Conservation (phyloP, 2,329 filamentous ascomycete species). For the Neonectria ditissima region DNA sequence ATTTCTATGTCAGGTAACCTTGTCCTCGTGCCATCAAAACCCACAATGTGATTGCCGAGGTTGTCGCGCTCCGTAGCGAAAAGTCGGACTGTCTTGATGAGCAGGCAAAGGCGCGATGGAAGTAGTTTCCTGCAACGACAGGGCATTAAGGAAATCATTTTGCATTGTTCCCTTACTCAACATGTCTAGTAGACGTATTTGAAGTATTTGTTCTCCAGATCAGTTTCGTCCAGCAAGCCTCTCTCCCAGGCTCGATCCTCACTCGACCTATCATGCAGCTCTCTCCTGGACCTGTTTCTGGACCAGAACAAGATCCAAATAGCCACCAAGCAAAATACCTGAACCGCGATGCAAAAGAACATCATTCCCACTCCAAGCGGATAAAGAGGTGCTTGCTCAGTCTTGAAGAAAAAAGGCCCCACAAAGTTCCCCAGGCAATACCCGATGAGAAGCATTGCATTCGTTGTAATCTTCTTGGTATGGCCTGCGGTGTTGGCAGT, state of each 20-base stretch:
- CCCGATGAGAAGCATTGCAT: slow-evolving; percentile 60
- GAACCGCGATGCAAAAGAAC: slow-evolving; percentile 33
- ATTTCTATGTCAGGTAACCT: no score
- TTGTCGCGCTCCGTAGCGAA: no score
- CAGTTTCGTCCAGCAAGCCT: slow-evolving; percentile 30
- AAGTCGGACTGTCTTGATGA: neutral
- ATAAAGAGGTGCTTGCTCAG: slow-evolving; percentile 33
- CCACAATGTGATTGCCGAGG: no score
- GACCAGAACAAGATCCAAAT: slow-evolving; percentile 30
- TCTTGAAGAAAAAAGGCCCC: slow-evolving; percentile 54
- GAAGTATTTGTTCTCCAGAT: slow-evolving; percentile 33
- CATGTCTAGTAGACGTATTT: slow-evolving; percentile 30
- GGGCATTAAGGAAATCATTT: neutral
- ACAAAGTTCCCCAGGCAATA: slow-evolving; percentile 56
- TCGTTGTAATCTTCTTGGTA: slow-evolving; percentile 56
- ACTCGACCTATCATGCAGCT: slow-evolving; percentile 11
- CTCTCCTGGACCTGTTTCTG: slow-evolving; percentile 19
- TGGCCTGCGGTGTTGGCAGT: slow-evolving; percentile 48
- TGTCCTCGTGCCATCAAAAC: no score
- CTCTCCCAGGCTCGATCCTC: slow-evolving; percentile 23
- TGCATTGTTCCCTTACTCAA: neutral
- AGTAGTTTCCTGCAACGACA: neutral
- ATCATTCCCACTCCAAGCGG: slow-evolving; percentile 35
- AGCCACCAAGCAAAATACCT: slow-evolving; percentile 18
- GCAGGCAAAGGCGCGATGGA: neutral